Percentiles rank a stretch among this genome's conserved stretches.
phyloP scores from a whole-genome alignment of 306 rosid species.

The Fagus sylvatica region DNA sequence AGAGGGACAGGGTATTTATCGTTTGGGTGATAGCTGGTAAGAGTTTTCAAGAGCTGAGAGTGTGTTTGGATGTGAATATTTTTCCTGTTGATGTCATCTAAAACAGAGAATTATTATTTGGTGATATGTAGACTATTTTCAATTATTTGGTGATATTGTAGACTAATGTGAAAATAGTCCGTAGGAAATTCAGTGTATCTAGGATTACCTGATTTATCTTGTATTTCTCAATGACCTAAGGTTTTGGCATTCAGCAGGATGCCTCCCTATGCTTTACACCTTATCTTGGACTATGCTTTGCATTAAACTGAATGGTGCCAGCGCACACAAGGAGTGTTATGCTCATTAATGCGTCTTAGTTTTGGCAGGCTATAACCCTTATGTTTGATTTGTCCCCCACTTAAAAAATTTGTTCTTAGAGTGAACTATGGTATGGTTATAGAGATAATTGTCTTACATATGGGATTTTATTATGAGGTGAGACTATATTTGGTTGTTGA shows the following conservation, averaged over 20 bases:
- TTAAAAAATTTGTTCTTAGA: background rate
- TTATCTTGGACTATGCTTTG: conserved; percentile 12
- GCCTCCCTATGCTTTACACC: background rate
- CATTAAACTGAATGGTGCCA: conserved; percentile 11
- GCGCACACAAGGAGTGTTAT: conserved; percentile 17
- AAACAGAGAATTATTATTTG: background rate
- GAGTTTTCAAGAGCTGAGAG: conserved; percentile 23
- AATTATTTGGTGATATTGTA: too few relatives aligned
- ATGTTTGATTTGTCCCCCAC: background rate
- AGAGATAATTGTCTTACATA: background rate
- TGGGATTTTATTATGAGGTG: background rate
- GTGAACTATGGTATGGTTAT: background rate
- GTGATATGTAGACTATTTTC: too few relatives aligned
- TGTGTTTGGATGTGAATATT: background rate
- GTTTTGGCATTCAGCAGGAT: background rate
- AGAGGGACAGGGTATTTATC: conserved; percentile 95
- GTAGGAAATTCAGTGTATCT: background rate
- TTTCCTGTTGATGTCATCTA: background rate
- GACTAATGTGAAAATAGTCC: background rate
- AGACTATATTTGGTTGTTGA: background rate
- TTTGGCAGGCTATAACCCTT: background rate
- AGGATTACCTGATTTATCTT: background rate
- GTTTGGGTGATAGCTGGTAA: conserved; percentile 91
- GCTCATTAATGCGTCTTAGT: background rate
- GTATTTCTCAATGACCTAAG: background rate